A percentile compares a stretch with the other conserved stretches of the same genome.
phyloP scores from a whole-genome alignment of 495 filamentous ascomycete genomes.

The Neurospora sp. region DNA sequence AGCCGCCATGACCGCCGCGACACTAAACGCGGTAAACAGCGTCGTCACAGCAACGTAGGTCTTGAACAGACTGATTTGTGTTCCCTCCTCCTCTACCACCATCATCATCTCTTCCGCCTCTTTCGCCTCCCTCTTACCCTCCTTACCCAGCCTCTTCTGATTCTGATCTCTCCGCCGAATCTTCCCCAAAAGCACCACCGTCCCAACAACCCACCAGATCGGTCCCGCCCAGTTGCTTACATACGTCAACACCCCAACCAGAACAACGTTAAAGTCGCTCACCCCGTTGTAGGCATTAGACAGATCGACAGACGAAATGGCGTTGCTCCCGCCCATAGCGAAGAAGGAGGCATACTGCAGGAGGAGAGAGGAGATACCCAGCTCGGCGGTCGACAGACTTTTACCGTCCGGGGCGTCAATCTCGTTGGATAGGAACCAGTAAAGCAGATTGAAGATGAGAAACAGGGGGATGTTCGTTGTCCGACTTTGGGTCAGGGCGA shows the following conservation, averaged over 20 bases:
- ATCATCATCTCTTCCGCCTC: neutral
- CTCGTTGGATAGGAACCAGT: slow-evolving; percentile 36
- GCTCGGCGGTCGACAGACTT: slow-evolving; percentile 40
- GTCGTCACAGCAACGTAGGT: slow-evolving; percentile 53
- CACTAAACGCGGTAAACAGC: slow-evolving; percentile 48
- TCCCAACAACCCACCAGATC: slow-evolving; percentile 71
- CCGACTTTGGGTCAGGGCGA: slow-evolving; percentile 79
- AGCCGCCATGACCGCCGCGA: slow-evolving; percentile 73
- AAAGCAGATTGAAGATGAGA: slow-evolving; percentile 55
- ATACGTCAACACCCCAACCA: slow-evolving; percentile 75
- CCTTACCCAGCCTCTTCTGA: neutral
- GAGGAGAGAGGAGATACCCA: slow-evolving; percentile 54
- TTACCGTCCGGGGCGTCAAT: slow-evolving; percentile 12
- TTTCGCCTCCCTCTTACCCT: slow-evolving; percentile 3
- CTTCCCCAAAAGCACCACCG: slow-evolving; percentile 42
- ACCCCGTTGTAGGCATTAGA: slow-evolving; percentile 80
- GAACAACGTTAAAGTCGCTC: slow-evolving; percentile 51
- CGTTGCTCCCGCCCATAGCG: slow-evolving; percentile 81
- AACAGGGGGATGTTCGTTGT: slow-evolving; percentile 77
- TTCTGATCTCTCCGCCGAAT: neutral
- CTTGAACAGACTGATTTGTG: slow-evolving; percentile 15
- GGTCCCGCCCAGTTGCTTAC: slow-evolving; percentile 84
- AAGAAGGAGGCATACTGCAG: slow-evolving; percentile 77
- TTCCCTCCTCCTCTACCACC: neutral
- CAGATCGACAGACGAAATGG: slow-evolving; percentile 80